Evolutionary conservation across 2,329 filamentous ascomycete genomes (phyloP), one percentile per base, ranked within the genome.

Genomic region (Colletotrichum sp.): DNA sequence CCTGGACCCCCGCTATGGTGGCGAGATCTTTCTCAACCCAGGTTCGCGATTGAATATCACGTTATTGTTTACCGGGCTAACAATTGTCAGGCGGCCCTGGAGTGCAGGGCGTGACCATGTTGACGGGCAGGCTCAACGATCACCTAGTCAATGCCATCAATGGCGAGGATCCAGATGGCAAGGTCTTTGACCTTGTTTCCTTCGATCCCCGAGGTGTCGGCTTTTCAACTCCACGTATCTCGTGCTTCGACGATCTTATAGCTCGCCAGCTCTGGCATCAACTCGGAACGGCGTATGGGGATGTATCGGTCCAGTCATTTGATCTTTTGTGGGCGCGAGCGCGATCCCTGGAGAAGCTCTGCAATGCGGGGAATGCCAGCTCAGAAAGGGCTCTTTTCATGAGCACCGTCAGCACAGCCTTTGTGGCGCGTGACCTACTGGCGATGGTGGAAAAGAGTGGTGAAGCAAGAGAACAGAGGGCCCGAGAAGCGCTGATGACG

Each of bases 131-230:
- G 15, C 32, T 24, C 28, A 60, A 60, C 16, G n/a, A 21, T 10
- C 61, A 67, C 15, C 48, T 72, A 8, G 34, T 15, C 12, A 18
- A 34, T 3, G 13, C 63, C 24, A 34, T 72, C 61, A 67, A 72
- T 18, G 34, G 63, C 18, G n/a, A 67, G 9, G 52, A 59, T 16
- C 5, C 63, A 7, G 52, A 26, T 0, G 87, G 87, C 12, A 87
- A 88, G 57, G 82, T 81, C 2, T 88, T 87, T 71, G 87, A 90
- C 75, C 78, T 90, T 1, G 72, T 90, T 2, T 84, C 83, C 0
- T 90, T 89, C 67, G 88, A 89, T 76, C 87, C 88, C 0, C 86
- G 88, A 7, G 88, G 87, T 5, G 81, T 89, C n/a, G 71, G 65
- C 16, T 63, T 69, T 24, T 63, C 71, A 39, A 73, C 71, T 6